These are phyloP conservation scores for Neocallimastix lanati DNA, from an alignment of 192 early-diverging fungal genomes.

Conservation along the genomic window DNA sequence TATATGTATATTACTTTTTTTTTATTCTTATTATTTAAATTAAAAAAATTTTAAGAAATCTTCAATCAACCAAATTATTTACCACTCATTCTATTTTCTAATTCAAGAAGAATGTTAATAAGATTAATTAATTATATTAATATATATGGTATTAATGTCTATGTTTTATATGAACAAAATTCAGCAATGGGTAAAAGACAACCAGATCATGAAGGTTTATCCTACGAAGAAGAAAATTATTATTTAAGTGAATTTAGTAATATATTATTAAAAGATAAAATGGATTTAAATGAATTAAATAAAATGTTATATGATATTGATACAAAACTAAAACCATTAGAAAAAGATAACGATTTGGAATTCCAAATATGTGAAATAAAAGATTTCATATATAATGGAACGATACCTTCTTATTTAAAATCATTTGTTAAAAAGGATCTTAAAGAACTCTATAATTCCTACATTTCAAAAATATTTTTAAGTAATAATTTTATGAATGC, in stretches of 20 bases:
- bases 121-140: background rate
- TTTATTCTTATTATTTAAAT: no score
- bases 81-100: background rate
- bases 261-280: background rate
- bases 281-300: background rate
- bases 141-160: background rate
- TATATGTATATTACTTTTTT: no score
- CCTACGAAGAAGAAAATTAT: background rate
- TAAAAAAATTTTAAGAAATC: no score
- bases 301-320: background rate
- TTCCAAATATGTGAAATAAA: background rate
- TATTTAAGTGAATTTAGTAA: background rate
- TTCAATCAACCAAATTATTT: background rate
- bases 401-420: background rate
- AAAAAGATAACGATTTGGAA: background rate
- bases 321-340: background rate
- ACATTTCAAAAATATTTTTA: background rate
- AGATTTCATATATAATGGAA: background rate
- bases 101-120: background rate
- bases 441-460: background rate
- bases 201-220: background rate
- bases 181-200: background rate
- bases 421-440: background rate
- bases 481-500: background rate
- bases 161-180: background rate